Evolutionary conservation across 768 basidiomycete species (phyloP).

Genomic region (Tylopilus plumbeoviolaceoides): DNA sequence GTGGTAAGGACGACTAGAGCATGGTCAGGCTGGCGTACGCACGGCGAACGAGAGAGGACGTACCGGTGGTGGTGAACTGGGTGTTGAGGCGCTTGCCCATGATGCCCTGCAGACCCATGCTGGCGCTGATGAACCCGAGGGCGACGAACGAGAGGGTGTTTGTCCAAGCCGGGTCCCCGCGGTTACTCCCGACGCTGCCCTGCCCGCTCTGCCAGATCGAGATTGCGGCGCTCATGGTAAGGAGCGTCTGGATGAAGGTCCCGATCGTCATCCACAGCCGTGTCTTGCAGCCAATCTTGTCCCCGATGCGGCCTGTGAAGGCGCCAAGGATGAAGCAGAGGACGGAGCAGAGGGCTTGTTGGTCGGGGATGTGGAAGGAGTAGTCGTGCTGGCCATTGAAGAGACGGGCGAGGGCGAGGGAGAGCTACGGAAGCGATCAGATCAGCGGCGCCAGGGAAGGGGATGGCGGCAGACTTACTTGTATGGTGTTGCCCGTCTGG

Average conservation of each 20-base stretch:
- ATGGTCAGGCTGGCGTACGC: not conserved
- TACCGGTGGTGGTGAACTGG: slow-evolving; percentile 75
- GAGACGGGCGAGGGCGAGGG: slow-evolving; percentile 78
- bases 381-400: slow-evolving; percentile 53
- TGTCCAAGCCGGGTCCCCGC: slow-evolving; percentile 69
- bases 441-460: not conserved
- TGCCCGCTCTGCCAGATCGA: slow-evolving; percentile 68
- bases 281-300: slow-evolving; percentile 67
- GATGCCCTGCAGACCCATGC: slow-evolving; percentile 81
- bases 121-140: slow-evolving; percentile 73
- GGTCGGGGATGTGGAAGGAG: slow-evolving; percentile 75
- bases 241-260: slow-evolving; percentile 68
- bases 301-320: slow-evolving; percentile 81
- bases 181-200: slow-evolving; percentile 44
- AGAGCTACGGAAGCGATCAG: slow-evolving; percentile 43
- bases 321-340: slow-evolving; percentile 74
- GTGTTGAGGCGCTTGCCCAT: slow-evolving; percentile 77
- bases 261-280: slow-evolving; percentile 72
- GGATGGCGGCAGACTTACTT: slow-evolving; percentile 35
- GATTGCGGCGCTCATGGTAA: slow-evolving; percentile 72
- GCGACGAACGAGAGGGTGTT: slow-evolving; percentile 62
- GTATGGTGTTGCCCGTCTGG: slow-evolving; percentile 75
- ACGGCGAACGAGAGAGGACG: slow-evolving; percentile 20
- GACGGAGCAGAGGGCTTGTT: slow-evolving; percentile 79
- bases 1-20: slow-evolving; percentile 73